A percentile compares a stretch with the other conserved stretches of the same genome.
Evolutionary conservation across 345 rosid genomes (phyloP).

Genomic region (Passiflora organensis): DNA sequence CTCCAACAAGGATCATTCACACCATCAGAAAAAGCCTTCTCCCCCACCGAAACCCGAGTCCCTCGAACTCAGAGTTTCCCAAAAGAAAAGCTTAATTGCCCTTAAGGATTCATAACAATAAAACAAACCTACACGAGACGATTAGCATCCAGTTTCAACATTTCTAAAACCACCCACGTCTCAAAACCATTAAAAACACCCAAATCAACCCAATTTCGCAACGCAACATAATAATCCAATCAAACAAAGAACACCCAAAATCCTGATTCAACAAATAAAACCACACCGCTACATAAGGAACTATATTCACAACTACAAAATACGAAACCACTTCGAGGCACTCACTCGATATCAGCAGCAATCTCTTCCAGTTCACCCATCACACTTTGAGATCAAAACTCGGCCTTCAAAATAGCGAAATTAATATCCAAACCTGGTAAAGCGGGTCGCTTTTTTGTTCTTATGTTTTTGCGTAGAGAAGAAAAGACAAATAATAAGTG

Average conservation of each 20-base stretch:
- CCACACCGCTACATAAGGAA: neutral
- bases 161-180: neutral
- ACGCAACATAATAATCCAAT: neutral
- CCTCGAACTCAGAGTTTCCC: too few relatives aligned
- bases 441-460: neutral
- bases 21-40: too few relatives aligned
- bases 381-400: slow-evolving; percentile 2
- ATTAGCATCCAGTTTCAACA: neutral
- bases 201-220: neutral
- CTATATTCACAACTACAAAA: neutral
- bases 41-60: too few relatives aligned
- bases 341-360: slow-evolving; percentile 48
- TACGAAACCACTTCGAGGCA: neutral
- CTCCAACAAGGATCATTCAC: too few relatives aligned
- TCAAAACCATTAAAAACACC: neutral
- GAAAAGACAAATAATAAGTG: neutral
- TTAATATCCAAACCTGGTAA: slow-evolving; percentile 11
- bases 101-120: too few relatives aligned
- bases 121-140: too few relatives aligned
- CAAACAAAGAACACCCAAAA: neutral
- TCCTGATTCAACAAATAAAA: neutral
- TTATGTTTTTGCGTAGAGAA: neutral
- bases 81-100: too few relatives aligned
- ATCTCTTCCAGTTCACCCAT: slow-evolving; percentile 50
- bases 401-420: neutral